Conservation (phyloP, 257 asterid genomes). For the Cinchona pubescens region DNA sequence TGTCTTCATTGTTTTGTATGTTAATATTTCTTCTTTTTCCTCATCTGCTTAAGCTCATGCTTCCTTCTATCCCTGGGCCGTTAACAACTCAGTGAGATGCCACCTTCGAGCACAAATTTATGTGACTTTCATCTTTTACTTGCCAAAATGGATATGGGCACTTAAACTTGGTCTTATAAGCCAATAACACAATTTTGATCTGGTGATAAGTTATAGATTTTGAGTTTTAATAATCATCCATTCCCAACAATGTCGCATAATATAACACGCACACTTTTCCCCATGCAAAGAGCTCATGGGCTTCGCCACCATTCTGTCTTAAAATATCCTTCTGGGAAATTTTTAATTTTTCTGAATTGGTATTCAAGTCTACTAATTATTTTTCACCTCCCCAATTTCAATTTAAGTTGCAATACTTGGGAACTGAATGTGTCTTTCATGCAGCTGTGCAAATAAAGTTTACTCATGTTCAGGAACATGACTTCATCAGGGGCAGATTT, state of each 20-base stretch:
- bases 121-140: not conserved
- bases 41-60: too few relatives aligned
- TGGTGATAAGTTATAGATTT: not conserved
- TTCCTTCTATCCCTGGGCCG: not conserved
- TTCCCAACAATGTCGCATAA: not conserved
- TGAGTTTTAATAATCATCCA: not conserved
- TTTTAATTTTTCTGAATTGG: not conserved
- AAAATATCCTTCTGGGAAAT: not conserved
- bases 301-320: not conserved
- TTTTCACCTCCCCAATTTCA: not conserved
- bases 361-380: not conserved
- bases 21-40: too few relatives aligned
- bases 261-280: not conserved
- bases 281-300: not conserved
- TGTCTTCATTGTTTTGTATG: not conserved
- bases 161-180: not conserved
- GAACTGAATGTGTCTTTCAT: slow-evolving; percentile 5
- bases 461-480: slow-evolving; percentile 48
- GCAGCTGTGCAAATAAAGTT: slow-evolving; percentile 35
- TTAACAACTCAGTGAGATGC: too few relatives aligned
- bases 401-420: not conserved
- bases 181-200: not conserved
- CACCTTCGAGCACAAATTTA: not conserved
- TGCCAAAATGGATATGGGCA: not conserved
- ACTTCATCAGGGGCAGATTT: slow-evolving; percentile 43